These are phyloP conservation scores for Scalesia atractyloides DNA, from an alignment of 129 eudicot genomes.

Conservation along the genomic window DNA sequence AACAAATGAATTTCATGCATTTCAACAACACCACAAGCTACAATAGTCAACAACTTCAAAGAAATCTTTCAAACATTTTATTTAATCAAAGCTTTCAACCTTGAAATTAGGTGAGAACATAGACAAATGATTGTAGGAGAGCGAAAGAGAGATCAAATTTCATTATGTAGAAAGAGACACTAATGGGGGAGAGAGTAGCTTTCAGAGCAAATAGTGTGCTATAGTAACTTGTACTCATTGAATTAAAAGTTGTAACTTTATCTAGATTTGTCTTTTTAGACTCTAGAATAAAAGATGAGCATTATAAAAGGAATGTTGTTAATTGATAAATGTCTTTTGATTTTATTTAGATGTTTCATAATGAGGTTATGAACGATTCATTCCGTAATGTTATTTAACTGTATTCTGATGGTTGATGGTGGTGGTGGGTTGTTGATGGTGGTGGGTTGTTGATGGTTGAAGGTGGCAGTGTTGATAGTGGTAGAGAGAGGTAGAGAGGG, in stretches of 20 bases:
- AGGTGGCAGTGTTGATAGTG: too few species aligned
- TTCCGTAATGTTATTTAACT: too few species aligned
- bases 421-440: too few species aligned
- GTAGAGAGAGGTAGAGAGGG: too few species aligned
- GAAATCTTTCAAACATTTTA: slow-evolving; percentile 15
- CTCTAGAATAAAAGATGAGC: slow-evolving; percentile 28
- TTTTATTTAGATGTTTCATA: slow-evolving; percentile 28
- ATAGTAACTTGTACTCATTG: background rate
- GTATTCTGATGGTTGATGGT: too few species aligned
- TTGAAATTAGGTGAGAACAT: slow-evolving; percentile 29
- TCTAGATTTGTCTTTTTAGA: slow-evolving; percentile 18
- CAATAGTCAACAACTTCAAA: background rate
- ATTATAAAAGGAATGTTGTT: slow-evolving; percentile 29
- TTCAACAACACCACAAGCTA: too few species aligned
- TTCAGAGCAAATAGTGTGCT: slow-evolving; percentile 19
- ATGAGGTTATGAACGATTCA: too few species aligned
- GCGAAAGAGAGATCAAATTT: slow-evolving; percentile 21
- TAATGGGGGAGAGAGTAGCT: slow-evolving; percentile 26
- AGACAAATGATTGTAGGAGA: slow-evolving; percentile 18
- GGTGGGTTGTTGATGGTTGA: too few species aligned
- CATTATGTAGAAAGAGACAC: slow-evolving; percentile 25
- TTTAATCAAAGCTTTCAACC: slow-evolving; percentile 21
- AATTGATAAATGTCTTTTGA: slow-evolving; percentile 33
- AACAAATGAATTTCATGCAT: too few species aligned
- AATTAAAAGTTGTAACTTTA: slow-evolving; percentile 2